Evolutionary conservation across 805 yeast genomes (phyloP).

Genomic region (Wickerhamomyces kurtzmanii): DNA sequence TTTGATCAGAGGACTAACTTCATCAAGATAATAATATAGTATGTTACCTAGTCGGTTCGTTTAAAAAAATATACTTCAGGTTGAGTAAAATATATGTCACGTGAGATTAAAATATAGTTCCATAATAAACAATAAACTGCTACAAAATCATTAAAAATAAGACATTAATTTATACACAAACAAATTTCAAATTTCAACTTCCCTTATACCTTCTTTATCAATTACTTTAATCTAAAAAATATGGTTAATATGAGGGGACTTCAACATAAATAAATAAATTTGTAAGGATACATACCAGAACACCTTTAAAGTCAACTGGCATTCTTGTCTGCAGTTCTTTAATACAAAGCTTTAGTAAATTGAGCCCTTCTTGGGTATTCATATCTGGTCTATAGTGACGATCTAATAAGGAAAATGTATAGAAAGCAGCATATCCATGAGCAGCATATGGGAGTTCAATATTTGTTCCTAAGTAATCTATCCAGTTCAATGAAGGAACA

Average conservation of each 20-base stretch:
- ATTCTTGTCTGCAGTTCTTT: constrained; percentile 74
- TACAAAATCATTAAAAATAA: too few species aligned
- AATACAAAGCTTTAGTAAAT: constrained; percentile 62
- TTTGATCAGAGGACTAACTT: too few species aligned
- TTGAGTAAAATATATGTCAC: too few species aligned
- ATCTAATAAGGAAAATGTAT: constrained; percentile 82
- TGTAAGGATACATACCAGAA: constrained; percentile 23
- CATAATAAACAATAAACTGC: too few species aligned
- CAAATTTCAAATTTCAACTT: too few species aligned
- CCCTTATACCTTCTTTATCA: constrained; percentile 49
- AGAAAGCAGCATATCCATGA: constrained; percentile 97
- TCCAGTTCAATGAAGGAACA: constrained; percentile 70
- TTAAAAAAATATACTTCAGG: too few species aligned
- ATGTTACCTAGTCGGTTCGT: too few species aligned
- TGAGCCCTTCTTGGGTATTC: constrained; percentile 68
- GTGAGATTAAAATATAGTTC: too few species aligned
- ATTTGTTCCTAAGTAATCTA: constrained; percentile 89
- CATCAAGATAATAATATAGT: too few species aligned
- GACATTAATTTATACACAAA: too few species aligned
- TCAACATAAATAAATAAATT: background rate
- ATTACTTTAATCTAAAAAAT: constrained; percentile 43
- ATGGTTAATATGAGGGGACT: constrained; percentile 7
- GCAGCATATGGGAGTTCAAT: constrained; percentile 93
- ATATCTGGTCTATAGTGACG: constrained; percentile 78
- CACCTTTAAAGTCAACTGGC: constrained; percentile 94